Percentiles rank a stretch among this genome's conserved stretches.
These are phyloP conservation scores for Juncus effusus DNA, from an alignment of 176 grass and related monocot species.

Conservation along the genomic window DNA sequence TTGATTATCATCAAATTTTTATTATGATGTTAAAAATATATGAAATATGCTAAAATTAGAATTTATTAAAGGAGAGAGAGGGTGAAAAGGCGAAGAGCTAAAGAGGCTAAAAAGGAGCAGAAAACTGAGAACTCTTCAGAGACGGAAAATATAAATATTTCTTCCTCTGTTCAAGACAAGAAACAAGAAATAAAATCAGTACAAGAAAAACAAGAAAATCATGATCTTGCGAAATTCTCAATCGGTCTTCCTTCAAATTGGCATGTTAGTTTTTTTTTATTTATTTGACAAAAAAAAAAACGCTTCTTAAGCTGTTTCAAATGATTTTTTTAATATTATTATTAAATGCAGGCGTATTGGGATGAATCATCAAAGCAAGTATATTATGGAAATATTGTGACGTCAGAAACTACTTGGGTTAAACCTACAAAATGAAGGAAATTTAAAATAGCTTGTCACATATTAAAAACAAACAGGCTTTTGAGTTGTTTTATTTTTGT, in stretches of 20 bases:
- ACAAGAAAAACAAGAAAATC: constrained; percentile 35
- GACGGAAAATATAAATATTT: not conserved
- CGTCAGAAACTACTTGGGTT: constrained; percentile 68
- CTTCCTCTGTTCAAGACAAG: too few relatives aligned
- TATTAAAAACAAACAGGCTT: too few relatives aligned
- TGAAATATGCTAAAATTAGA: too few relatives aligned
- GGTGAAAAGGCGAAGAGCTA: constrained; percentile 73
- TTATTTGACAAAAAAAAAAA: too few relatives aligned
- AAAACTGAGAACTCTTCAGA: not conserved
- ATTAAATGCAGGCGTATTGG: constrained; percentile 55
- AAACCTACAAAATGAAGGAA: constrained; percentile 42
- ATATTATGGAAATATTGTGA: constrained; percentile 77
- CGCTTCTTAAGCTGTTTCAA: too few relatives aligned
- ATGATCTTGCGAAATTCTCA: constrained; percentile 60
- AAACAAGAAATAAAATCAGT: constrained; percentile 2
- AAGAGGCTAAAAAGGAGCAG: constrained; percentile 20
- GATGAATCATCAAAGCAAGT: constrained; percentile 73
- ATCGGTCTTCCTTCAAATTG: constrained; percentile 82
- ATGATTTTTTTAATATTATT: not conserved
- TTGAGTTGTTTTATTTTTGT: too few relatives aligned
- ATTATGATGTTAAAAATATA: too few relatives aligned
- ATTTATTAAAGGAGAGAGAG: constrained; percentile 59
- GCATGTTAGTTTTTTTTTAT: constrained; percentile 47
- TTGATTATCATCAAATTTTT: too few relatives aligned
- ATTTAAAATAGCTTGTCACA: not conserved